These are phyloP conservation scores for Arthroderma sp. DNA, from an alignment of 2,329 filamentous ascomycete species.

Conservation along the genomic window DNA sequence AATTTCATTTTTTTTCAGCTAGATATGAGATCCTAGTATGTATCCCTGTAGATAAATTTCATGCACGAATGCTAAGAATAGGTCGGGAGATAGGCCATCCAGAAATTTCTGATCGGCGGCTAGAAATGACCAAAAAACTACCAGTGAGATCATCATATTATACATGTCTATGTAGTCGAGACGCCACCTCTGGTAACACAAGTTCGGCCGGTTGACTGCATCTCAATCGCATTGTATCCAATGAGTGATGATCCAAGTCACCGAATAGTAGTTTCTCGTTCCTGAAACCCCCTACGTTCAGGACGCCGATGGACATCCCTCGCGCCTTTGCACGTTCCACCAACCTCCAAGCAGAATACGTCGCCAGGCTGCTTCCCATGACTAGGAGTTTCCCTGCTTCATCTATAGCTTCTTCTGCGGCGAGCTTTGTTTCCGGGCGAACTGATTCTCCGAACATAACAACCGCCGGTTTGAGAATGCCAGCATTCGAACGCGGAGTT, in stretches of 20 bases:
- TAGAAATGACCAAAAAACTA: too few species aligned
- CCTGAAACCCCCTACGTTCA: constrained; percentile 54
- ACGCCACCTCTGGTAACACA: constrained; percentile 29
- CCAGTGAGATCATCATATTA: too few species aligned
- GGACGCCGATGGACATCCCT: constrained; percentile 71
- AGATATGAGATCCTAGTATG: too few species aligned
- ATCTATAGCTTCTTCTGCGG: constrained; percentile 70
- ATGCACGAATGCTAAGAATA: too few species aligned
- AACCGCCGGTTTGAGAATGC: constrained; percentile 82
- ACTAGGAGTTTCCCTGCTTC: constrained; percentile 62
- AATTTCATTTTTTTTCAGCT: too few species aligned
- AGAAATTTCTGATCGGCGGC: too few species aligned
- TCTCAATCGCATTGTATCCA: constrained; percentile 21
- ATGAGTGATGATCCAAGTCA: constrained; percentile 13
- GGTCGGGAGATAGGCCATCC: too few species aligned
- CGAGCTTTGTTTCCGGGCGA: constrained; percentile 50
- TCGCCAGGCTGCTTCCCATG: constrained; percentile 80
- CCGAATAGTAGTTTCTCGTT: constrained; percentile 33
- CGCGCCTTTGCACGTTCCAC: constrained; percentile 70
- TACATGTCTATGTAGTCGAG: constrained; percentile 12
- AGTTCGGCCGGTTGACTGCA: constrained; percentile 31
- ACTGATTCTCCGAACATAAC: constrained; percentile 97
- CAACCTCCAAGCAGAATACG: constrained; percentile 86
- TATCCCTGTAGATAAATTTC: too few species aligned
- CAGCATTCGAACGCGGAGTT: constrained; percentile 51